Conservation (phyloP, 805 yeast species). For the Candida chilensis region DNA sequence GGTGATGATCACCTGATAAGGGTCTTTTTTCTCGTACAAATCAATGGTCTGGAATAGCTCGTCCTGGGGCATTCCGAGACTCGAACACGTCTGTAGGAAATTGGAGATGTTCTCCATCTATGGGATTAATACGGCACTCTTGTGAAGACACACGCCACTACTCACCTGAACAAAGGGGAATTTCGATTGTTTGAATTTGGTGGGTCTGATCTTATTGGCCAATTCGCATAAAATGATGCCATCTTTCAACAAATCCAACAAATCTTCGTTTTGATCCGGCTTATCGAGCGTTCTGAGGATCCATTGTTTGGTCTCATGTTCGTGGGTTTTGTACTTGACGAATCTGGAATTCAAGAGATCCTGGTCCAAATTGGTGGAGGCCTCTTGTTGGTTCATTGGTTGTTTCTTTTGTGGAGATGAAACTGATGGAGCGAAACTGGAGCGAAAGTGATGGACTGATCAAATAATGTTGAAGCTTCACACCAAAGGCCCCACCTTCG, state of each 20-base stretch:
- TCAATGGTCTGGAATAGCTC: slow-evolving; percentile 77
- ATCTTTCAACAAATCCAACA: slow-evolving; percentile 49
- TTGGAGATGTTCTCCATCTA: slow-evolving; percentile 81
- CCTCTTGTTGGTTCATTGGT: too few relatives aligned
- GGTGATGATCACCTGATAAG: slow-evolving; percentile 70
- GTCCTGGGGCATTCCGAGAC: slow-evolving; percentile 67
- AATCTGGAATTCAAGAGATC: slow-evolving; percentile 44
- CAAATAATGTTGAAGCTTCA: too few relatives aligned
- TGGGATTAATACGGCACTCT: slow-evolving; percentile 1
- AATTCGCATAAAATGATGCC: slow-evolving; percentile 49
- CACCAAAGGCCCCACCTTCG: too few relatives aligned
- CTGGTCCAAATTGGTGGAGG: slow-evolving; percentile 57
- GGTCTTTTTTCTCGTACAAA: slow-evolving; percentile 64
- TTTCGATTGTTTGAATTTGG: slow-evolving; percentile 46
- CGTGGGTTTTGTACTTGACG: slow-evolving; percentile 36
- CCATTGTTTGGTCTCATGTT: slow-evolving; percentile 45
- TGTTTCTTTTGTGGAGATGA: too few relatives aligned
- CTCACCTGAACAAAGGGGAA: slow-evolving; percentile 57
- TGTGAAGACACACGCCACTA: slow-evolving; percentile 2
- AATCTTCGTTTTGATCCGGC: slow-evolving; percentile 20
- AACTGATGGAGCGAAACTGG: too few relatives aligned
- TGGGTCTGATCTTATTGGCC: slow-evolving; percentile 27
- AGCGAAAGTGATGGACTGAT: too few relatives aligned
- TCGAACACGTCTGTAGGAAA: slow-evolving; percentile 53
- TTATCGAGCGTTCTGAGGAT: slow-evolving; percentile 26